Evolutionary conservation across 139 green algal genomes (phyloP), one percentile per base, ranked within the genome.

Genomic region (Yamagishiella unicocca): DNA sequence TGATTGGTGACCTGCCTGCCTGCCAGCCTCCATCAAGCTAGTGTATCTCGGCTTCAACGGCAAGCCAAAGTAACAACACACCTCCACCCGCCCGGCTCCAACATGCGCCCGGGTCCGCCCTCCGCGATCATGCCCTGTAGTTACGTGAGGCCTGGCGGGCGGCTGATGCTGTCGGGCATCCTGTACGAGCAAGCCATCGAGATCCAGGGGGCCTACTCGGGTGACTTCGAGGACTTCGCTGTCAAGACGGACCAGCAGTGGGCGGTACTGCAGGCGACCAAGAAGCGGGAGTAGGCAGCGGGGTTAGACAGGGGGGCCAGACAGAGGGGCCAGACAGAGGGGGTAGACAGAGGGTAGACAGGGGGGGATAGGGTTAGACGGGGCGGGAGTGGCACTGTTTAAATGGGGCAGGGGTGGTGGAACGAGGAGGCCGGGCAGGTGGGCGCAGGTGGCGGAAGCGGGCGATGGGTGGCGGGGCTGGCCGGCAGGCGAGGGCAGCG

Each of bases 161-260:
- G 62, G n/a, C 68, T 98, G 58, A 81, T 89, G 50, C 87, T 98
- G 43, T 95, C 91, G 35, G 95, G 95, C 19, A 93, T 98, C 9
- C 75, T 97, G 38, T 74, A 42, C 33, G 90, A 92, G 72, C 77
- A 91, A 77, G 83, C 73, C 37, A 53, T 68, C 31, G 88, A 91
- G 54, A 75, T 91, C 46, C 25, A 66, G 33, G 61, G 31, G 68
- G 75, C 77, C 1, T 91, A 91, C 64, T n/a, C 17, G 0, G 21
- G 12, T 0, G 42, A 72, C 6, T 91, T 91, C 78, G 77, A 80
- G 8, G 88, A 70, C 5, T 91, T 91, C 31, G 25, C 58, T 2
- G 35, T 91, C 2, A 35, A 33, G 31, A 80, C 31, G 42, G 88
- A 91, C 53, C 67, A 70, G 42, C 78, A 74, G 38, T 91, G 88